Base-by-base conservation (phyloP, 345 rosid species). In the Durio zibethinus region DNA sequence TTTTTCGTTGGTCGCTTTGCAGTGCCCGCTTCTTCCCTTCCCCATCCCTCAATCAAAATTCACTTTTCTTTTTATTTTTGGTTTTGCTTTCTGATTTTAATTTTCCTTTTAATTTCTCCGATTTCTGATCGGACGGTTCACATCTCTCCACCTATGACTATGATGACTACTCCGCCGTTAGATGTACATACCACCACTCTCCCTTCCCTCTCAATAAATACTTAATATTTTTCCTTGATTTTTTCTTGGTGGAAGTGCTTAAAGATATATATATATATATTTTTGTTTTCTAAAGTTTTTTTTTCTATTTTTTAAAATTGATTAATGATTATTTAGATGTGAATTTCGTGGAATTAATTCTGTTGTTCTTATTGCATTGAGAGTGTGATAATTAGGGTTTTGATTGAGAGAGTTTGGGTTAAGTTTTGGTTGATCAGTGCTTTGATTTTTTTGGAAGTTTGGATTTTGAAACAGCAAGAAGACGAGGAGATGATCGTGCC, bases 151-250 rank as follows among this genome's bases (percentile, higher is more conserved):
- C 81, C 72, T 84, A 91, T 93, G 97, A 91, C 96, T 83, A 67
- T 90, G 93, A 84, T 92, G 88, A 90, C 97, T 84, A 89, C 95
- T 79, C 85, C 94, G 60, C 92, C 92, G 80, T 57, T 88, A 7
- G 97, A 93, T 84, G 97, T 93, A 86, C 84, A 73, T 47, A 66
- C 79, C 61, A 68, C 69, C 54, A 45, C 62, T 29, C 73, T 15
- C 74, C 7, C 12, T 53, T 61, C 67, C 11, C 69, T 74, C 62
- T 43, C 52, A 1, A 27, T 54, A 20, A 16, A 53, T 29, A n/a
- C 29, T 31, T n/a, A 25, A 11, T 68, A 21, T 43, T 25, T 27
- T n/a, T 25, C 15, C 10, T 40, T 11, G 20, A 16, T 50, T 21
- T 38, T 36, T 72, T 72, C 77, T 81, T 27, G 54, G 31, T 57